Evolutionary conservation across 352 stramenopile genomes (phyloP).

Genomic region (Phytopythium oedochilum): DNA sequence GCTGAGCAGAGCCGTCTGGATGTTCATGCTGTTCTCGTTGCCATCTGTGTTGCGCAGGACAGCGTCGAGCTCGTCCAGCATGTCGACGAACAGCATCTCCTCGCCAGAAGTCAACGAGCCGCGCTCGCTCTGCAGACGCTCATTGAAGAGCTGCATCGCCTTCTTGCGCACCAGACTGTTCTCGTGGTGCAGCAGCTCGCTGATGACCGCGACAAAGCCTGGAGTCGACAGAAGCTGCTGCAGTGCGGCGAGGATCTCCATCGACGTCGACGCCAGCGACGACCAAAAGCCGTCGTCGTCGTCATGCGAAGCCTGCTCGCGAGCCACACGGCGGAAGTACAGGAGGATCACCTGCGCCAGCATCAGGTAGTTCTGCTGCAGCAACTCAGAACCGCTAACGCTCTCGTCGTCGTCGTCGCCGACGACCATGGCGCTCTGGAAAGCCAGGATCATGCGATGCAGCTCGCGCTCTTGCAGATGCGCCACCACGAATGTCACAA

Average conservation of each 20-base stretch:
- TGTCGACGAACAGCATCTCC: constrained; percentile 82
- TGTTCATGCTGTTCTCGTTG: constrained; percentile 65
- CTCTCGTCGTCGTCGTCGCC: constrained; percentile 28
- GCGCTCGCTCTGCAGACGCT: constrained; percentile 70
- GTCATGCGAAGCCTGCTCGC: constrained; percentile 57
- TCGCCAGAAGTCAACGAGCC: constrained; percentile 56
- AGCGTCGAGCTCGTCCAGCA: constrained; percentile 75
- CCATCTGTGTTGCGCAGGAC: constrained; percentile 64
- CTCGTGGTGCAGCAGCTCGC: constrained; percentile 81
- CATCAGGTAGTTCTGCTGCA: constrained; percentile 79
- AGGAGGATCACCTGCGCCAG: constrained; percentile 74
- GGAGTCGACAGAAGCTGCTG: constrained; percentile 84
- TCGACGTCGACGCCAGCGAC: constrained; percentile 39
- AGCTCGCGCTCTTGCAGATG: constrained; percentile 65
- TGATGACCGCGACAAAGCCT: constrained; percentile 82
- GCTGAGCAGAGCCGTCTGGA: constrained; percentile 80
- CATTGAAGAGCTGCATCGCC: constrained; percentile 87
- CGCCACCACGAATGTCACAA: constrained; percentile 63
- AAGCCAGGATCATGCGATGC: constrained; percentile 67
- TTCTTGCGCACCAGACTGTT: constrained; percentile 86
- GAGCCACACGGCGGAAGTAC: constrained; percentile 78
- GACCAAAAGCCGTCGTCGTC: constrained; percentile 58
- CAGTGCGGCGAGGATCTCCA: constrained; percentile 72
- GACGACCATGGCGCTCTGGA: constrained; percentile 13
- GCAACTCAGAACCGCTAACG: constrained; percentile 19